Conservation (phyloP, 108 stramenopile species). For the Cyclostephanos tholiformis region DNA sequence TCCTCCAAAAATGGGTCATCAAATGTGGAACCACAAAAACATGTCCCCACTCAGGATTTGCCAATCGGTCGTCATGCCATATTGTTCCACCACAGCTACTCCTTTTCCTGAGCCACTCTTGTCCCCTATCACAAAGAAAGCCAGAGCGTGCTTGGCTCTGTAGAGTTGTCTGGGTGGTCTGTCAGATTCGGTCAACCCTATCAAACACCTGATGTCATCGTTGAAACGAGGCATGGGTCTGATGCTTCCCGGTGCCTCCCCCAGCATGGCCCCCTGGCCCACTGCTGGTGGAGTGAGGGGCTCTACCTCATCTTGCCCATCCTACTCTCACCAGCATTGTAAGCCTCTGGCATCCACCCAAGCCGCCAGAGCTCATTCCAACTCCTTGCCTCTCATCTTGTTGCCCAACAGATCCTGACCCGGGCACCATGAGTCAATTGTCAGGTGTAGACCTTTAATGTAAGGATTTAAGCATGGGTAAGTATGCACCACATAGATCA, state of each 20-base stretch:
- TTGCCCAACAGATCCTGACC: constrained; percentile 41
- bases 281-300: not conserved
- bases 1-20: constrained; percentile 7
- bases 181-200: not conserved
- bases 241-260: constrained; percentile 11
- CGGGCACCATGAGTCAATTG: constrained; percentile 44
- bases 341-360: constrained; percentile 20
- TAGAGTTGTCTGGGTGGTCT: not conserved
- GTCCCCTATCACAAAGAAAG: constrained; percentile 33
- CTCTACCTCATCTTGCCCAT: not conserved
- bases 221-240: constrained; percentile 25
- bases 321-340: not conserved
- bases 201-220: constrained; percentile 30
- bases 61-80: too few relatives aligned
- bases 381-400: not conserved
- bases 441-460: constrained; percentile 55
- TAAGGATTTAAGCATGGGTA: constrained; percentile 47
- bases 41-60: constrained; percentile 17
- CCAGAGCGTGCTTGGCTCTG: not conserved
- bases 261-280: too few relatives aligned
- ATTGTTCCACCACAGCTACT: constrained; percentile 5
- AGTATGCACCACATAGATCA: constrained; percentile 46
- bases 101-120: constrained; percentile 12
- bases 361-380: not conserved
- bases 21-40: constrained; percentile 23